Percentiles rank a stretch among this genome's conserved stretches.
Evolutionary conservation across 306 rosid species (phyloP).

Genomic region (Glycyrrhiza uralensis): DNA sequence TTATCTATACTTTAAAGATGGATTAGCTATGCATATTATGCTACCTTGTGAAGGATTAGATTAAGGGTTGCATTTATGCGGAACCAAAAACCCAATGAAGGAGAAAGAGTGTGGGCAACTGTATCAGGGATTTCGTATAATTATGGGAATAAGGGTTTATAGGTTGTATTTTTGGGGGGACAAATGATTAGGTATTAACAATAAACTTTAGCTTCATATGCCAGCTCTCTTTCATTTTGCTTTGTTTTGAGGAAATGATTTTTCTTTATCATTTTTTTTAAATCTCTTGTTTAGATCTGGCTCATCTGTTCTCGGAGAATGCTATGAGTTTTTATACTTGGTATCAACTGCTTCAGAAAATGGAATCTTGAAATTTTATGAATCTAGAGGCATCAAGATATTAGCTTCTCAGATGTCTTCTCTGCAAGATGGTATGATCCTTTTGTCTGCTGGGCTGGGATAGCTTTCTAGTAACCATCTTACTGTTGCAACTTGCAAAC

Average conservation of each 20-base stretch:
- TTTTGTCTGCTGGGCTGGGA: not conserved
- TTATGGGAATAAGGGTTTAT: not conserved
- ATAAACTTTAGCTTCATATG: not conserved
- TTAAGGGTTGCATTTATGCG: not conserved
- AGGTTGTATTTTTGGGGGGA: not conserved
- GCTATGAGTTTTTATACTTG: slow-evolving; percentile 79
- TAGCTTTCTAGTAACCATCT: not conserved
- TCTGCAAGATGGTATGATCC: slow-evolving; percentile 62
- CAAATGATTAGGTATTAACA: not conserved
- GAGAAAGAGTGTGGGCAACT: not conserved
- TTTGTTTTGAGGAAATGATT: not conserved
- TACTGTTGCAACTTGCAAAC: not conserved
- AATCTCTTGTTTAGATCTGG: slow-evolving; percentile 52
- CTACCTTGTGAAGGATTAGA: not conserved
- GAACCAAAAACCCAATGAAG: not conserved
- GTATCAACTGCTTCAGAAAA: slow-evolving; percentile 63
- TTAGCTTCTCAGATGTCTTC: slow-evolving; percentile 61
- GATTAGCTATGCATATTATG: slow-evolving; percentile 1
- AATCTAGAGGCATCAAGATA: slow-evolving; percentile 56
- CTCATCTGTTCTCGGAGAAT: slow-evolving; percentile 60
- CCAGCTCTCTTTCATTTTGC: not conserved
- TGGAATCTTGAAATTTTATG: slow-evolving; percentile 52
- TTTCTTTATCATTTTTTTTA: not conserved
- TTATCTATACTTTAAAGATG: not conserved
- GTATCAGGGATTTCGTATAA: not conserved